phyloP scores from a whole-genome alignment of 2,329 filamentous ascomycete genomes.

The Aspergillus glaucus region DNA sequence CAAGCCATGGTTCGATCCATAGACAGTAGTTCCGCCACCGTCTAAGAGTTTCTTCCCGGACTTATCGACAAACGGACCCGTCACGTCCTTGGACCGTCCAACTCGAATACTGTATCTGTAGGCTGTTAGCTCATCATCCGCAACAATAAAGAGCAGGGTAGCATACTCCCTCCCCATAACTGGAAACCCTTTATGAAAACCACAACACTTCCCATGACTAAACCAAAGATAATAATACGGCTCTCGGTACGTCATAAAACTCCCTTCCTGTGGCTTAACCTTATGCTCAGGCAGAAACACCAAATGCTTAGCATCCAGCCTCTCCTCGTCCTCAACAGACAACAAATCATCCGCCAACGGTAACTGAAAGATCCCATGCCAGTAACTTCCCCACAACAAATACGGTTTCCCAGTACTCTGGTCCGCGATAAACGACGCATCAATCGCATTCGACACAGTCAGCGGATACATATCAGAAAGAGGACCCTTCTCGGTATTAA shows the following conservation, averaged over 20 bases:
- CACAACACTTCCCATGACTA: constrained; percentile 34
- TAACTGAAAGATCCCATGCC: constrained; percentile 31
- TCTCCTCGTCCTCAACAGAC: constrained; percentile 16
- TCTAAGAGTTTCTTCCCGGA: constrained; percentile 19
- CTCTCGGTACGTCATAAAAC: constrained; percentile 29
- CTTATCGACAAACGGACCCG: constrained; percentile 31
- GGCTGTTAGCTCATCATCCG: background rate
- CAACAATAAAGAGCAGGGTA: background rate
- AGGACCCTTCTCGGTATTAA: constrained; percentile 23
- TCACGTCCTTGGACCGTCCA: constrained; percentile 26
- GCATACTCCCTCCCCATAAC: constrained; percentile 25
- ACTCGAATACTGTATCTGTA: constrained; percentile 29
- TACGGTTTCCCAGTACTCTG: constrained; percentile 20
- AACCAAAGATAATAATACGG: constrained; percentile 37
- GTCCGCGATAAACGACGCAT: constrained; percentile 26
- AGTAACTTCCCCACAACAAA: constrained; percentile 31
- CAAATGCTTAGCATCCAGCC: constrained; percentile 23
- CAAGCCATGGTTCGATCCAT: constrained; percentile 32
- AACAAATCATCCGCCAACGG: constrained; percentile 26
- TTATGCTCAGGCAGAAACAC: constrained; percentile 14
- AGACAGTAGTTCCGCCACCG: constrained; percentile 30
- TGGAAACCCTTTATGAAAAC: constrained; percentile 22
- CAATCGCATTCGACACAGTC: constrained; percentile 32
- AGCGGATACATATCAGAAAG: constrained; percentile 24
- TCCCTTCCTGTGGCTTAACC: constrained; percentile 27